These are phyloP conservation scores for Diatrype stigma DNA, from an alignment of 2,329 filamentous ascomycete genomes.

Conservation along the genomic window DNA sequence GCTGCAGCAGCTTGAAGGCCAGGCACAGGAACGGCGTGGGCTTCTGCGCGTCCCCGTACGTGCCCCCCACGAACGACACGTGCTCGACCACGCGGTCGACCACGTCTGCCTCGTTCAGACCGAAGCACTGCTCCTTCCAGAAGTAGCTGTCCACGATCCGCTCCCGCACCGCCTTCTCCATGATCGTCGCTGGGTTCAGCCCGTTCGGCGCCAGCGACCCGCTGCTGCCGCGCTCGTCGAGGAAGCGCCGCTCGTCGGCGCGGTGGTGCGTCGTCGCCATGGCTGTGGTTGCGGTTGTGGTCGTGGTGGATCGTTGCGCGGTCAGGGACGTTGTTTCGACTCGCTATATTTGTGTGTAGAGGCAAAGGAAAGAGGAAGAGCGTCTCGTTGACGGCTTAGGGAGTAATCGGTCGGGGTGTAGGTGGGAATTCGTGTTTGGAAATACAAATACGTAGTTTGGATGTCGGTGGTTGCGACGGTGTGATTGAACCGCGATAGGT, in stretches of 20 bases:
- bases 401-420: too few species aligned
- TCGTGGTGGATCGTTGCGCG: too few species aligned
- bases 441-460: too few species aligned
- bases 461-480: too few species aligned
- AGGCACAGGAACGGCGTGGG: conserved; percentile 92
- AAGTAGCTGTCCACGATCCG: conserved; percentile 95
- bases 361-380: too few species aligned
- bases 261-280: conserved; percentile 43
- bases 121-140: conserved; percentile 99
- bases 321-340: too few species aligned
- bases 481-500: too few species aligned
- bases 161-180: conserved; percentile 93
- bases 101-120: conserved; percentile 76
- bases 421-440: too few species aligned
- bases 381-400: too few species aligned
- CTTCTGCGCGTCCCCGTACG: conserved; percentile 77
- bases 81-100: conserved; percentile 85
- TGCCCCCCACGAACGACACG: conserved; percentile 81
- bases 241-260: conserved; percentile 75
- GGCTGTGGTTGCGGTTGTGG: too few species aligned
- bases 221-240: conserved; percentile 84
- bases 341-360: too few species aligned
- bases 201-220: conserved; percentile 76
- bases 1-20: conserved; percentile 88
- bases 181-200: conserved; percentile 89